Evolutionary conservation across 768 basidiomycete genomes (phyloP).

Genomic region (Gyrodon lividus): DNA sequence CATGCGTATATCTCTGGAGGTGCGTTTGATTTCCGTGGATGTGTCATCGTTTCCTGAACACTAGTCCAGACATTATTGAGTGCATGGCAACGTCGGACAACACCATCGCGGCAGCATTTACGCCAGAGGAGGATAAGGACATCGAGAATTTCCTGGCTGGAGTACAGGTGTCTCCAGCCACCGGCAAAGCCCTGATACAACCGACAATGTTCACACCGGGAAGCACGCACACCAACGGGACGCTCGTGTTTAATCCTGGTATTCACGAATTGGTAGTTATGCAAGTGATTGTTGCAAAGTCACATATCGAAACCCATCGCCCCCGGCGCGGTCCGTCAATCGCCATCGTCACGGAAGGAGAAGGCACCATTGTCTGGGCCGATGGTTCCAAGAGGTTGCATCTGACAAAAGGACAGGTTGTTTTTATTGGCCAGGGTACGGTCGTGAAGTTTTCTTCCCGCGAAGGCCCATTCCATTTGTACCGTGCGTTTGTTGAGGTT

Average conservation of each 20-base stretch:
- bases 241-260: slow-evolving; percentile 82
- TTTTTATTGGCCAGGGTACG: slow-evolving; percentile 72
- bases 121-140: slow-evolving; percentile 67
- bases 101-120: slow-evolving; percentile 54
- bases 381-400: slow-evolving; percentile 15
- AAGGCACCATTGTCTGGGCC: slow-evolving; percentile 51
- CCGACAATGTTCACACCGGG: slow-evolving; percentile 48
- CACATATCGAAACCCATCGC: slow-evolving; percentile 50
- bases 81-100: slow-evolving; percentile 61
- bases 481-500: slow-evolving; percentile 9
- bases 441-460: slow-evolving; percentile 46
- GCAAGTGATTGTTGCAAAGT: slow-evolving; percentile 45
- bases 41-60: neutral
- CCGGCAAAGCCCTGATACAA: slow-evolving; percentile 56
- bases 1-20: slow-evolving; percentile 61
- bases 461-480: slow-evolving; percentile 1
- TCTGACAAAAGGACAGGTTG: slow-evolving; percentile 62
- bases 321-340: slow-evolving; percentile 77
- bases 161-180: slow-evolving; percentile 73
- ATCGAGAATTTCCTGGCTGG: slow-evolving; percentile 79
- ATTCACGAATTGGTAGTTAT: slow-evolving; percentile 89
- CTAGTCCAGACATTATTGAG: slow-evolving; percentile 52
- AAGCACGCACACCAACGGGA: slow-evolving; percentile 5
- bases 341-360: slow-evolving; percentile 66
- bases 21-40: slow-evolving; percentile 20